Evolutionary conservation across 805 yeast genomes (phyloP).

Genomic region (Sugiyamaella valdiviana): DNA sequence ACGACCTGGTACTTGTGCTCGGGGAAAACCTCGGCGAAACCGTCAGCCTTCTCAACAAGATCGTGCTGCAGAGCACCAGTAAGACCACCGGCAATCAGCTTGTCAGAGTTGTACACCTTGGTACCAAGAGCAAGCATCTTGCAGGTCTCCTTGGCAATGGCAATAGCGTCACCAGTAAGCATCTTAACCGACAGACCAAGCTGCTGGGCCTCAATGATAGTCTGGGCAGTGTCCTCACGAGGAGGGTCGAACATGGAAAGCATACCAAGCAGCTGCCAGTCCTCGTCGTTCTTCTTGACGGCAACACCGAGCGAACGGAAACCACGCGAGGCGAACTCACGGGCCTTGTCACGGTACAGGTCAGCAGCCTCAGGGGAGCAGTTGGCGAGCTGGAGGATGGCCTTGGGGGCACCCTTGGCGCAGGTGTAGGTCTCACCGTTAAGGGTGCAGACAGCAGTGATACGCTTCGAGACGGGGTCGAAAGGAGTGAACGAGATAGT

Average conservation of each 20-base stretch:
- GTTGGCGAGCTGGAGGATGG: constrained; percentile 51
- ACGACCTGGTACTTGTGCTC: constrained; percentile 96
- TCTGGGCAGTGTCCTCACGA: constrained; percentile 95
- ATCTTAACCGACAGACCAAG: constrained; percentile 94
- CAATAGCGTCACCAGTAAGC: constrained; percentile 99
- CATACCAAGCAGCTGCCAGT: constrained; percentile 96
- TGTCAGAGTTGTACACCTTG: constrained; percentile 94
- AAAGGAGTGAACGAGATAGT: constrained; percentile 82
- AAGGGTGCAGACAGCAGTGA: constrained; percentile 89
- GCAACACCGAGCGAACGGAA: constrained; percentile 98
- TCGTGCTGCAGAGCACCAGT: constrained; percentile 97
- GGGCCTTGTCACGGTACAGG: constrained; percentile 93
- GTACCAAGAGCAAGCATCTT: constrained; percentile 96
- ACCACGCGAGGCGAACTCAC: constrained; percentile 97
- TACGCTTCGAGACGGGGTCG: constrained; percentile 96
- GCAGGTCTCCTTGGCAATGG: constrained; percentile 97
- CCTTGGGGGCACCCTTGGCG: constrained; percentile 98
- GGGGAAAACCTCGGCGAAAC: constrained; percentile 98
- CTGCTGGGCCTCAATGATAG: constrained; percentile 85
- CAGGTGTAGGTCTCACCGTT: constrained; percentile 93
- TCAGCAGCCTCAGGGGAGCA: constrained; percentile 86
- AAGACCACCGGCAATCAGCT: constrained; percentile 93
- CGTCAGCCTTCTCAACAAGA: constrained; percentile 95
- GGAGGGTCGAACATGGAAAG: constrained; percentile 99
- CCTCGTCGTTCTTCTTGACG: constrained; percentile 98